A percentile compares a stretch with the other conserved stretches of the same genome.
These are phyloP conservation scores for Phytomonas sp. DNA, from an alignment of 208 protist species.

Conservation along the genomic window DNA sequence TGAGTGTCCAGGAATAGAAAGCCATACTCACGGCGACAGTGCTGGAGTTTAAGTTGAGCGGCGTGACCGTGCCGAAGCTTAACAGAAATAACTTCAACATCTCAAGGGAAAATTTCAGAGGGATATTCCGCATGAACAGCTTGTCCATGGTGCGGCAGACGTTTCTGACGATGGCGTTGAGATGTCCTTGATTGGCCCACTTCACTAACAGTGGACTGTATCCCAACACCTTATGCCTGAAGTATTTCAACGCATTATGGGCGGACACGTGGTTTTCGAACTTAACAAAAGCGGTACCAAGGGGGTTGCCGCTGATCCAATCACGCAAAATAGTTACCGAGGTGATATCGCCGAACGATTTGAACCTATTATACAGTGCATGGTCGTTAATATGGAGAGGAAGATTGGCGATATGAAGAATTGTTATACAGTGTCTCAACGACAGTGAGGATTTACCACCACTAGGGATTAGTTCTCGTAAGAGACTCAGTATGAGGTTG, in stretches of 20 bases:
- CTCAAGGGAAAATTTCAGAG: slow-evolving; percentile 24
- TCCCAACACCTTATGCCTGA: slow-evolving; percentile 9
- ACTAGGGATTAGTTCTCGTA: neutral
- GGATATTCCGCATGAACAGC: slow-evolving; percentile 77
- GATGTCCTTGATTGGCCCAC: slow-evolving; percentile 65
- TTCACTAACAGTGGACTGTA: slow-evolving; percentile 29
- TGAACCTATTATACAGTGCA: slow-evolving; percentile 25
- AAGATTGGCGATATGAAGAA: slow-evolving; percentile 39
- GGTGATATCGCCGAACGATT: slow-evolving; percentile 22
- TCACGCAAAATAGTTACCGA: slow-evolving; percentile 41
- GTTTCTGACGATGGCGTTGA: slow-evolving; percentile 47
- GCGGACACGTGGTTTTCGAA: slow-evolving; percentile 27
- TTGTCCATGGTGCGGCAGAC: slow-evolving; percentile 44
- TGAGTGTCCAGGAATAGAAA: neutral
- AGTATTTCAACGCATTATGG: slow-evolving; percentile 19
- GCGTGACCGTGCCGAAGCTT: slow-evolving; percentile 32
- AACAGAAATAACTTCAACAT: slow-evolving; percentile 28
- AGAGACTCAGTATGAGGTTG: neutral
- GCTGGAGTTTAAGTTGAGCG: slow-evolving; percentile 51
- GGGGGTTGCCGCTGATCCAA: slow-evolving; percentile 34
- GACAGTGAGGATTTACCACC: slow-evolving; percentile 9
- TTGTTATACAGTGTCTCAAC: slow-evolving; percentile 23
- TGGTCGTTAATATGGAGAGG: slow-evolving; percentile 23
- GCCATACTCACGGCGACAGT: slow-evolving; percentile 16
- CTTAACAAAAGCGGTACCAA: slow-evolving; percentile 41